Percentiles rank a stretch among this genome's conserved stretches.
Evolutionary conservation across 1,139 yeast species (phyloP).

Genomic region (Geotrichum histeridarum): DNA sequence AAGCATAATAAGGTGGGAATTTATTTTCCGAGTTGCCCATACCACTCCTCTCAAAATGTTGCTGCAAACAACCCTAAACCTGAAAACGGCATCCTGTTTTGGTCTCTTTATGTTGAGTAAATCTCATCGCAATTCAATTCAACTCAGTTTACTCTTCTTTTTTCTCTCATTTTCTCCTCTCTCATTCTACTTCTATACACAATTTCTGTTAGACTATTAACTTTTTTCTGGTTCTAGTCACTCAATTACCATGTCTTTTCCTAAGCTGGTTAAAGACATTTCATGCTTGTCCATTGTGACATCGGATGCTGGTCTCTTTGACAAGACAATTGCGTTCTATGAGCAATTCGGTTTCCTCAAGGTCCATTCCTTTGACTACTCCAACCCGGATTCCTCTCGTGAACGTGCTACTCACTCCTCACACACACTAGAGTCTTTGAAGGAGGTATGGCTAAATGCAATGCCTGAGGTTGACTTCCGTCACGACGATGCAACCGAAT

Average conservation of each 20-base stretch:
- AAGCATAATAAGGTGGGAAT: too few species aligned
- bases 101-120: too few species aligned
- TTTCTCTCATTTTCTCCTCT: too few species aligned
- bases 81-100: too few species aligned
- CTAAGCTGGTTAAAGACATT: slow-evolving; percentile 29
- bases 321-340: slow-evolving; percentile 50
- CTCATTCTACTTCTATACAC: too few species aligned
- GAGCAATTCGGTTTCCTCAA: slow-evolving; percentile 52
- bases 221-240: background rate
- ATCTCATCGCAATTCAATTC: too few species aligned
- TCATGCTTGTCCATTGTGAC: slow-evolving; percentile 58
- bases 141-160: too few species aligned
- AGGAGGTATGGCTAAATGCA: slow-evolving; percentile 32
- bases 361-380: slow-evolving; percentile 42
- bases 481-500: slow-evolving; percentile 30
- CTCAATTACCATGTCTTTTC: slow-evolving; percentile 7
- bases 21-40: too few species aligned
- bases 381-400: slow-evolving; percentile 27
- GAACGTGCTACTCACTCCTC: slow-evolving; percentile 29
- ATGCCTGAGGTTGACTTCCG: slow-evolving; percentile 19
- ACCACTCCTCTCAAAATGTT: too few species aligned
- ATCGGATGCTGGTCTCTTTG: slow-evolving; percentile 44
- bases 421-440: slow-evolving; percentile 28
- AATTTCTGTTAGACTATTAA: too few species aligned
- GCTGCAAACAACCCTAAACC: too few species aligned